phyloP scores from a whole-genome alignment of 2,329 filamentous ascomycete species.

The Ceratocystis diversiconidia region DNA sequence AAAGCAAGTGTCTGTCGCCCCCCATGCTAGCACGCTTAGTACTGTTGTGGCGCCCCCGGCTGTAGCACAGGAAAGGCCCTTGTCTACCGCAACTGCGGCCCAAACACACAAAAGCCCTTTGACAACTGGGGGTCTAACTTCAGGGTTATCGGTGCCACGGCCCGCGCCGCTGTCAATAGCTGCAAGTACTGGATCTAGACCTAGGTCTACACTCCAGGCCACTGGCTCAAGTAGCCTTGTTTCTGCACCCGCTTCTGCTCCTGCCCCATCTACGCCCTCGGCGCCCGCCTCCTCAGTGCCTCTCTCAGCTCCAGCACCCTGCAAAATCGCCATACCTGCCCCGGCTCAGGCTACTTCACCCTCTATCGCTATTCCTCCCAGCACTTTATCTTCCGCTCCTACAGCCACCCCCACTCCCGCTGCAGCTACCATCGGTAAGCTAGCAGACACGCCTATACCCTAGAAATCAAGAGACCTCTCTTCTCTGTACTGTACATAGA shows the following conservation, averaged over 20 bases:
- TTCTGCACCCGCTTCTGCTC: background rate
- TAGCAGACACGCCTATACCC: background rate
- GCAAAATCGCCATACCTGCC: too few relatives aligned
- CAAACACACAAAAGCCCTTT: background rate
- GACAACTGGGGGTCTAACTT: background rate
- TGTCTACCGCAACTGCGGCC: background rate
- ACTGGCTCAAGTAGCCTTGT: too few relatives aligned
- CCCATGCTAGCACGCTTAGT: too few relatives aligned
- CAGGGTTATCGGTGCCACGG: background rate
- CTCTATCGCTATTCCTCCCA: background rate
- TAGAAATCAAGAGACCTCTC: background rate
- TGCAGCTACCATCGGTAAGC: background rate
- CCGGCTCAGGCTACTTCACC: background rate
- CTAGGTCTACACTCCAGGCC: too few relatives aligned
- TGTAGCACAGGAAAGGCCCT: too few relatives aligned
- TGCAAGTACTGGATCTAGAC: background rate
- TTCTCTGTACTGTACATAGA: background rate
- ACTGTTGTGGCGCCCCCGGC: too few relatives aligned
- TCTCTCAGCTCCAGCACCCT: background rate
- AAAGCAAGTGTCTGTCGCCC: background rate
- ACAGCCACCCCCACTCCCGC: background rate
- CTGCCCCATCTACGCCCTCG: background rate
- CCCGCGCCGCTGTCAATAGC: background rate
- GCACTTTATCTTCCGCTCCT: background rate
- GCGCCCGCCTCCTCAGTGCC: background rate